A percentile compares a stretch with the other conserved stretches of the same genome.
Conservation (phyloP, 2,329 filamentous ascomycete species). For the Chaetomium sp. region DNA sequence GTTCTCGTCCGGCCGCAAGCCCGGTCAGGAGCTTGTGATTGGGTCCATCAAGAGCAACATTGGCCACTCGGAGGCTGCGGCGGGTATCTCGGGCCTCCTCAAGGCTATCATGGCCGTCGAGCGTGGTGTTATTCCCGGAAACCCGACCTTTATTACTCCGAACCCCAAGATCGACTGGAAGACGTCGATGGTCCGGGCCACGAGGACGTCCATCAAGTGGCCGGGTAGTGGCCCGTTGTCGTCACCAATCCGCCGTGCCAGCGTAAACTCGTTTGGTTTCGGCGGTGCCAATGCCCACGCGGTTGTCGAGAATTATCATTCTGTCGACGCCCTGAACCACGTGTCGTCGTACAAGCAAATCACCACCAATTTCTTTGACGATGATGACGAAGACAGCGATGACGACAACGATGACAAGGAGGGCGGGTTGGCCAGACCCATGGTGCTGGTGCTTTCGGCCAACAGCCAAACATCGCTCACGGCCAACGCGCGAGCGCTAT, state of each 20-base stretch:
- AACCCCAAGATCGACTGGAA: conserved; percentile 17
- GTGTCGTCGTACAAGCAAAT: not conserved
- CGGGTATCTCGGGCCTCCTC: conserved; percentile 25
- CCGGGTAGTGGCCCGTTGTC: conserved; percentile 10
- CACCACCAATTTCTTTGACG: not conserved
- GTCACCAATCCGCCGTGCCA: not conserved
- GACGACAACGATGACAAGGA: not conserved
- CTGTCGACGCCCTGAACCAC: not conserved
- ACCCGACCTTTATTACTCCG: conserved; percentile 19
- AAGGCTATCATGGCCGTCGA: conserved; percentile 30
- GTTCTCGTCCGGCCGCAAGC: conserved; percentile 16
- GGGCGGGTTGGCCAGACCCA: not conserved
- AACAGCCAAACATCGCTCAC: not conserved
- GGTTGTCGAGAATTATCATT: conserved; percentile 5
- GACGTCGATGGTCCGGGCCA: not conserved
- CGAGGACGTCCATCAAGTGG: conserved; percentile 19
- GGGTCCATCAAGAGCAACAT: conserved; percentile 30
- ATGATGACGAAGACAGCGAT: not conserved
- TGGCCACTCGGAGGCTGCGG: conserved; percentile 27
- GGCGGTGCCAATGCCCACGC: conserved; percentile 18
- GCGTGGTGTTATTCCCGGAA: conserved; percentile 25
- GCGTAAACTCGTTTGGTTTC: conserved; percentile 17
- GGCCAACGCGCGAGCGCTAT: not conserved
- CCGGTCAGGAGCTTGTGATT: conserved; percentile 18
- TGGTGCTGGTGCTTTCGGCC: not conserved